These are phyloP conservation scores for Coniferiporia weirii DNA, from an alignment of 1,284 basidiomycete species.

Conservation along the genomic window DNA sequence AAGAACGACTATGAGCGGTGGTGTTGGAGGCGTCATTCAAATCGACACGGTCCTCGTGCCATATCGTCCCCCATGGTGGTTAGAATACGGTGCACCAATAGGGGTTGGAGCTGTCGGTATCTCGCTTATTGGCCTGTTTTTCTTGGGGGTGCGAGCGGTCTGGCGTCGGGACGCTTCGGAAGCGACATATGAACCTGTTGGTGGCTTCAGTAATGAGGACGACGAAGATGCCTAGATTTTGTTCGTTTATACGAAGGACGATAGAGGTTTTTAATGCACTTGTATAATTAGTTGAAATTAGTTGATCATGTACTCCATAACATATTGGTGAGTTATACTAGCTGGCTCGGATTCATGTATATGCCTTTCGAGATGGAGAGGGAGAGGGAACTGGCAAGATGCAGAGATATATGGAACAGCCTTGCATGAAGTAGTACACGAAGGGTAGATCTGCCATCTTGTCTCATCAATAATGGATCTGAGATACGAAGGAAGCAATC, in stretches of 20 bases:
- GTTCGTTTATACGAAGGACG: not conserved
- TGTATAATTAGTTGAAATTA: constrained; percentile 4
- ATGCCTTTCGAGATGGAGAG: not conserved
- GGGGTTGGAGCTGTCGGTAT: constrained; percentile 54
- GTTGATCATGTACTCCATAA: not conserved
- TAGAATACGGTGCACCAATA: constrained; percentile 59
- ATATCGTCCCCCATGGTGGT: constrained; percentile 82
- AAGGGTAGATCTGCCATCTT: no score
- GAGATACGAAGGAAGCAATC: no score
- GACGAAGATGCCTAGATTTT: constrained; percentile 26
- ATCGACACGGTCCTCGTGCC: constrained; percentile 83
- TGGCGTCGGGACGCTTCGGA: constrained; percentile 72
- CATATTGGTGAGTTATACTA: not conserved
- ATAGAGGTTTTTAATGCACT: not conserved
- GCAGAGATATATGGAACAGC: not conserved
- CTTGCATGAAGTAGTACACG: no score
- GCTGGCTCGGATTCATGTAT: not conserved
- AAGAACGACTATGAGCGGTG: constrained; percentile 64
- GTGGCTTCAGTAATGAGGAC: constrained; percentile 66
- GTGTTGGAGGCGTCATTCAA: constrained; percentile 81
- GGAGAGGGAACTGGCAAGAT: not conserved
- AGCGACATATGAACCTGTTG: constrained; percentile 80
- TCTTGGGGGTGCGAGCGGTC: constrained; percentile 57
- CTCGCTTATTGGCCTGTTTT: constrained; percentile 60
- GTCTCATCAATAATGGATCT: no score